Base-by-base conservation (phyloP, 805 yeast genomes). In the Lachancea fermentati region DNA sequence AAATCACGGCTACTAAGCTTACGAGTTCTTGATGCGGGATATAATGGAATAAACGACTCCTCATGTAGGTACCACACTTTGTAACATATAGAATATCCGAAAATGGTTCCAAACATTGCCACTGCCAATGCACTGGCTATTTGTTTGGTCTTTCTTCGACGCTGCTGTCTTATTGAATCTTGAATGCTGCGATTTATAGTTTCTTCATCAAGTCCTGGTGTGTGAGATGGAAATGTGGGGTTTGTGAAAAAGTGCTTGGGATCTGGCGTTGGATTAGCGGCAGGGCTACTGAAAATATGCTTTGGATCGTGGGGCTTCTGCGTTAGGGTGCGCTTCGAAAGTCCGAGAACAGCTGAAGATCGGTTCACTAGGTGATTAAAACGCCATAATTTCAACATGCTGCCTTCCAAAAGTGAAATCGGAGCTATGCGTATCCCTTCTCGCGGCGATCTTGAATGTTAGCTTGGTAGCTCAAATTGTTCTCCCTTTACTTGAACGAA, bases 71-170 rank as follows among this genome's bases (percentile, higher is more conserved):
- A 58, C 3, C 56, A 19, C 6, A 56, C 61, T 44, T 48, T 58
- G 41, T 59, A 60, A 29, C 52, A 48, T 3, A 60, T 36, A 3
- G 52, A 41, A 41, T 59, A 59, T 9, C 61, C 61, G 16, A 59
- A 16, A n/a, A 58, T 32, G 2, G 44, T 37, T 5, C 51, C 51
- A 14, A 58, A 30, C 4, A 52, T 13, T 5, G 52, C 48, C 8
- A 41, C 36, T 1, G 45, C 9, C 14, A 50, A 24, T 7, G 50
- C 46, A n/a, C 40, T 36, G 13, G 46, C 28, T n/a, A 49, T 37
- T 11, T 43, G 43, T 26, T 40, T 47, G 19, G 51, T 46, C 18
- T 48, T 48, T 13, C 37, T 47, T 3, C 46, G 46, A 31, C 51
- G 46, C 26, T 53, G 52, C 16, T 46, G 40, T 7, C 45, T 32